Conservation (phyloP, 140 eudicot species). For the Oenanthe javanica region DNA sequence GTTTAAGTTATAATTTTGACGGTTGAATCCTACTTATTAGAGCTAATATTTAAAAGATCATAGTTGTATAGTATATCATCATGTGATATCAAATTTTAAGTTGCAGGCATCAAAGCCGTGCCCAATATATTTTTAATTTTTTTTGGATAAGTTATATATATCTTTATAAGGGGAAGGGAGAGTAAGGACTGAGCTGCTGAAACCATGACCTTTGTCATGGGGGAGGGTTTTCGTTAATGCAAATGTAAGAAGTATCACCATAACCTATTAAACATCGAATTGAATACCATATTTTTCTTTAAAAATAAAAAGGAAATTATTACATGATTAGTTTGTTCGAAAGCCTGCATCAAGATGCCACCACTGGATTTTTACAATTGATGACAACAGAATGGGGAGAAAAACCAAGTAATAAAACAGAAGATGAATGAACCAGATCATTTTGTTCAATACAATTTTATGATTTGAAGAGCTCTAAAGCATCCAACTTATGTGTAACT, state of each 20-base stretch:
- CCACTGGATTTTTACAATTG: not conserved
- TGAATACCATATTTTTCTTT: not conserved
- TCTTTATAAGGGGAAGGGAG: not conserved
- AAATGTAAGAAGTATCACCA: not conserved
- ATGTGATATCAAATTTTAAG: not conserved
- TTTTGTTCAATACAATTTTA: not conserved
- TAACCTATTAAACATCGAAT: not conserved
- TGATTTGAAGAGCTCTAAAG: not conserved
- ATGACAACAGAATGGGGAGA: not conserved
- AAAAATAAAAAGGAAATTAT: not conserved
- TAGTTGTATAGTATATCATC: not conserved
- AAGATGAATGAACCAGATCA: not conserved
- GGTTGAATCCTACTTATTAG: not conserved
- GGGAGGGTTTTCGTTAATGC: not conserved
- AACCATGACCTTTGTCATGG: not conserved
- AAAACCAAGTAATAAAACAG: not conserved
- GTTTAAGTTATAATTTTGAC: not conserved
- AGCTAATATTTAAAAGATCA: not conserved
- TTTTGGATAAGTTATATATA: not conserved
- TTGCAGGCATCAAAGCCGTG: not conserved
- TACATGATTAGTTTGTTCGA: not conserved
- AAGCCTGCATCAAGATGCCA: conserved; percentile 4
- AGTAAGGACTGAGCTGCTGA: not conserved
- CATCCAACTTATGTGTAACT: not conserved
- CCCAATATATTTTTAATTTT: not conserved